Percentiles rank a stretch among this genome's conserved stretches.
These are phyloP conservation scores for Thuja plicata DNA, from an alignment of 83 land plant genomes.

Conservation along the genomic window DNA sequence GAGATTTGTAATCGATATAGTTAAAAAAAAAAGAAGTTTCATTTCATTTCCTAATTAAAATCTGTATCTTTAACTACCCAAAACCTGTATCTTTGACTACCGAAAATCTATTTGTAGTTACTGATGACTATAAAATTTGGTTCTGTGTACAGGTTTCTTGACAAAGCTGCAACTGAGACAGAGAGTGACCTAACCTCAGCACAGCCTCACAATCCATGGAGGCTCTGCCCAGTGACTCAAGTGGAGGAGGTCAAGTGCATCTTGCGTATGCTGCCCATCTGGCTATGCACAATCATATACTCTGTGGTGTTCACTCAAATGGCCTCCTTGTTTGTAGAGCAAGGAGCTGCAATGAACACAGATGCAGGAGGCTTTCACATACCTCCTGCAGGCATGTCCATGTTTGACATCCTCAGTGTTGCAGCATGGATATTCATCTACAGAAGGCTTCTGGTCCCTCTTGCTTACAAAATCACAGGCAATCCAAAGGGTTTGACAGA, in stretches of 20 bases:
- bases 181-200: slow-evolving; percentile 17
- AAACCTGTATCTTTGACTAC: too few species aligned
- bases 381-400: slow-evolving; percentile 81
- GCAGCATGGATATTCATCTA: slow-evolving; percentile 54
- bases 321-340: slow-evolving; percentile 82
- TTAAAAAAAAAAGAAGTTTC: too few species aligned
- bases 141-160: slow-evolving; percentile 49
- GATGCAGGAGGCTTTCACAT: slow-evolving; percentile 43
- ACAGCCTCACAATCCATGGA: slow-evolving; percentile 50
- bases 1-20: too few species aligned
- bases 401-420: slow-evolving; percentile 66
- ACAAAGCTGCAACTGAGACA: slow-evolving; percentile 70
- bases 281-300: slow-evolving; percentile 75
- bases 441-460: slow-evolving; percentile 50
- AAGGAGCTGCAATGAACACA: slow-evolving; percentile 71
- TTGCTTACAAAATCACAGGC: slow-evolving; percentile 32
- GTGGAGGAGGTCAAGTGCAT: slow-evolving; percentile 92
- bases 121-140: neutral
- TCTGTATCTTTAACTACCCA: too few species aligned
- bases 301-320: slow-evolving; percentile 82
- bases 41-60: too few species aligned
- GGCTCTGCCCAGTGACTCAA: slow-evolving; percentile 84
- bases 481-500: slow-evolving; percentile 61
- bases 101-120: neutral
- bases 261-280: slow-evolving; percentile 73